Conservation (phyloP, 1,284 basidiomycete species). For the Sphaerobolus stellatus region DNA sequence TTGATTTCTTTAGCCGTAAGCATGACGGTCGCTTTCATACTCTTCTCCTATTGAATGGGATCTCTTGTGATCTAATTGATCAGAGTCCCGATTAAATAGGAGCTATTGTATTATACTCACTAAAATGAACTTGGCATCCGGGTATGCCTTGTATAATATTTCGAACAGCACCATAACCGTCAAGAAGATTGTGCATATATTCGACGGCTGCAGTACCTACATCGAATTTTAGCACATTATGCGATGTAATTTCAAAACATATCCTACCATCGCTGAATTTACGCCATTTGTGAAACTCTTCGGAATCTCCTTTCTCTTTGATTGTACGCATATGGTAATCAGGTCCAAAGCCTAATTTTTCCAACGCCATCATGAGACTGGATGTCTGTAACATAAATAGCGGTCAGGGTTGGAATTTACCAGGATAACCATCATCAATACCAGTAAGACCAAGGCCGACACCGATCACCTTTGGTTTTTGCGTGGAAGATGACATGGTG, state of each 20-base stretch:
- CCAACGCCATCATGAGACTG: constrained; percentile 5
- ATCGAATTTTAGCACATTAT: constrained; percentile 19
- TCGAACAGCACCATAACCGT: background rate
- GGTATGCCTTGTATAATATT: constrained; percentile 4
- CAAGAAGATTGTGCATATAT: background rate
- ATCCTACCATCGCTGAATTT: background rate
- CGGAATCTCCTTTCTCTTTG: background rate
- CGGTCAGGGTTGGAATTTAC: background rate
- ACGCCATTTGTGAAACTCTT: background rate
- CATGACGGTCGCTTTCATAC: background rate
- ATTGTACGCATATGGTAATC: constrained; percentile 6
- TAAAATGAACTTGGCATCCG: constrained; percentile 7
- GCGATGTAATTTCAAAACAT: background rate
- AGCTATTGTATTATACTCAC: background rate
- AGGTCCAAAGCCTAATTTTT: constrained; percentile 3
- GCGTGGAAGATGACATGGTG: no score
- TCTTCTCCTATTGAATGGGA: constrained; percentile 6
- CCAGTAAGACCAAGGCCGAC: background rate
- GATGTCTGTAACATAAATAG: background rate
- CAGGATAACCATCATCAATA: background rate
- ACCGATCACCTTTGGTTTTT: no score
- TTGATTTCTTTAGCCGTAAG: background rate
- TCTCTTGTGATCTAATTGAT: constrained; percentile 2
- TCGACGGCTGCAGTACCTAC: background rate
- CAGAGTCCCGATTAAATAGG: background rate